Evolutionary conservation across 2,329 filamentous ascomycete species (phyloP), one percentile per base, ranked within the genome.

Genomic region (Pyricularia grisea): DNA sequence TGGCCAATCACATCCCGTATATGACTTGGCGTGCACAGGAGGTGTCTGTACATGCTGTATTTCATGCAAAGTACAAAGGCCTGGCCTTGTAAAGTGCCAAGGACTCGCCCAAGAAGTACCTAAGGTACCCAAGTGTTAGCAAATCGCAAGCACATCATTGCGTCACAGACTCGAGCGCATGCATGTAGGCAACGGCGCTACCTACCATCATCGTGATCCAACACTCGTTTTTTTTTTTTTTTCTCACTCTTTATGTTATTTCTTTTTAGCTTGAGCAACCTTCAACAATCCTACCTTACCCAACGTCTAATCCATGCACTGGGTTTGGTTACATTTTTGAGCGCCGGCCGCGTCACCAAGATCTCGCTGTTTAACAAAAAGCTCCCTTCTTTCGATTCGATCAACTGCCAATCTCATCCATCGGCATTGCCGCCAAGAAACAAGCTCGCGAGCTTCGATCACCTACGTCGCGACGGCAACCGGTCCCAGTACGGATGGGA

Each of bases 91-190:
- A 63, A 30, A 4, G 31, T 28, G 63, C 31, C 31, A 33, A 33
- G 33, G 12, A 42, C 33, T 42, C 14, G 5, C 3, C 14, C 33
- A 17, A 42, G 12, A 42, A 42, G 33, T 42, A 42, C 33, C 33
- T 12, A 17, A 42, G 33, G 33, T 42, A 42, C 33, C 14, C 17
- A 12, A 17, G 20, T 60, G 55, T 25, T 60, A 60, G 55, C 55
- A n/a, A 60, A 23, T 25, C 63, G 58, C 55, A 50, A 67, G 25
- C n/a, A n/a, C 50, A 33, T 30, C 72, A 73, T 73, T 73, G 72
- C 72, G 72, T 73, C 72, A 73, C 72, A 71, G 69, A 68, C 69
- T 68, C 30, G 42, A 69, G 66, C 50, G 42, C 60, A 25, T 58
- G 65, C 36, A 66, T 33, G 33, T 66, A 67, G 65, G 11, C 25